A percentile compares a stretch with the other conserved stretches of the same genome.
Evolutionary conservation across 805 yeast species (phyloP).

Genomic region (Isabelozyma heimii): DNA sequence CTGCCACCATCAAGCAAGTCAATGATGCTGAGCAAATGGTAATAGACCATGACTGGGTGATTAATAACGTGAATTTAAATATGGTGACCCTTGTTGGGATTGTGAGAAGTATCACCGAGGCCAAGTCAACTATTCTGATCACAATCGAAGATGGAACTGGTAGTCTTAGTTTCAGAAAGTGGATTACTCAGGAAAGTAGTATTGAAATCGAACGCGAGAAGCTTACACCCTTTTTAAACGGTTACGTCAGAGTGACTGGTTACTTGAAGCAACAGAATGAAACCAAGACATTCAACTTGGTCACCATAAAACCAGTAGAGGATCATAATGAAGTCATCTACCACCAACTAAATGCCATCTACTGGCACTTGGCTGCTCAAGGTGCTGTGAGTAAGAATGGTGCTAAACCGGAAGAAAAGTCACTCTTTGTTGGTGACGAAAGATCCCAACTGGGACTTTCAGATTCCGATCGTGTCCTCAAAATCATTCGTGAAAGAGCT

Average conservation of each 20-base stretch:
- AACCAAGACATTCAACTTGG: constrained; percentile 62
- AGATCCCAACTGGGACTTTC: constrained; percentile 21
- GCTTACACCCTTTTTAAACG: constrained; percentile 42
- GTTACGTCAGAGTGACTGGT: constrained; percentile 57
- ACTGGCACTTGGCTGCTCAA: constrained; percentile 53
- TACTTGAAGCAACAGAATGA: constrained; percentile 55
- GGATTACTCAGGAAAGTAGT: constrained; percentile 42
- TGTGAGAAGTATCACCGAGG: constrained; percentile 60
- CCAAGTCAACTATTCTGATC: constrained; percentile 52
- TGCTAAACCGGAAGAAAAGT: constrained; percentile 16
- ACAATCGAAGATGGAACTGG: constrained; percentile 80
- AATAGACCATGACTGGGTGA: constrained; percentile 65
- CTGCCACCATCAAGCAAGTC: constrained; percentile 75
- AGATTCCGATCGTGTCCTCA: constrained; percentile 44
- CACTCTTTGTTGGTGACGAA: constrained; percentile 27
- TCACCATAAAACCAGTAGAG: constrained; percentile 52
- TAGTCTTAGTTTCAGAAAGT: constrained; percentile 57
- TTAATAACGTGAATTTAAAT: constrained; percentile 59
- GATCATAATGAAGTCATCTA: constrained; percentile 69
- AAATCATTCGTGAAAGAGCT: constrained; percentile 48
- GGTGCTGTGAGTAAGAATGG: constrained; percentile 32
- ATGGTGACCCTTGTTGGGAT: constrained; percentile 68
- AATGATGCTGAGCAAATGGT: constrained; percentile 57
- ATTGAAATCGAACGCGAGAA: constrained; percentile 28
- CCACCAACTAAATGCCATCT: constrained; percentile 64